Conservation (phyloP, 441 rosid genomes). For the Codiaeum variegatum region DNA sequence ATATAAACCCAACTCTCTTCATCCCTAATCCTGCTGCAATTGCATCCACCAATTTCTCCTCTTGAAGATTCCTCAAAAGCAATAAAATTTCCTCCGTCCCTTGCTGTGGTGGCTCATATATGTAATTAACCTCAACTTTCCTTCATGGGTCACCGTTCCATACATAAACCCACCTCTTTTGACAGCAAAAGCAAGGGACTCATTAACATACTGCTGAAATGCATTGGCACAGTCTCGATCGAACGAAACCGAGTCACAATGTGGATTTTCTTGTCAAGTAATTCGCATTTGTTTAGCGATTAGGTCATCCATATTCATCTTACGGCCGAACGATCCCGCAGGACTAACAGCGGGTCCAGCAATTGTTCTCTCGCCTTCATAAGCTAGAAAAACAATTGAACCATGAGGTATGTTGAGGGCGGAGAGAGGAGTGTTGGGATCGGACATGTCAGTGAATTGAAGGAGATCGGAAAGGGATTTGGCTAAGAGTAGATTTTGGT, state of each 20-base stretch:
- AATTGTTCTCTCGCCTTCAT: constrained; percentile 74
- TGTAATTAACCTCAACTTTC: constrained; percentile 73
- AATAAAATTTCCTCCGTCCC: constrained; percentile 60
- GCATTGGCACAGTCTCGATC: constrained; percentile 82
- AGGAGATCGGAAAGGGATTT: constrained; percentile 55
- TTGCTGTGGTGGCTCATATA: constrained; percentile 94
- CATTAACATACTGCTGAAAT: constrained; percentile 77
- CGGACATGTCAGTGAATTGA: constrained; percentile 63
- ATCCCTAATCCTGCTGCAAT: constrained; percentile 81
- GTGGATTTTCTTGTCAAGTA: constrained; percentile 74
- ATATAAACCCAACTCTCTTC: constrained; percentile 87
- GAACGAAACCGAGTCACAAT: constrained; percentile 78
- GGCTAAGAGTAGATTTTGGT: constrained; percentile 67
- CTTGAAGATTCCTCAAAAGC: constrained; percentile 62
- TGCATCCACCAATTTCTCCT: constrained; percentile 76
- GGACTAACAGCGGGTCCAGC: constrained; percentile 68
- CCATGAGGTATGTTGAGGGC: constrained; percentile 67
- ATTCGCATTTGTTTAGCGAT: constrained; percentile 91
- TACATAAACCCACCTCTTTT: constrained; percentile 91
- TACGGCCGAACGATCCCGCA: constrained; percentile 88
- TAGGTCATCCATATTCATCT: constrained; percentile 97
- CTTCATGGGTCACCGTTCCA: constrained; percentile 68
- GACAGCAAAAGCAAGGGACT: constrained; percentile 70
- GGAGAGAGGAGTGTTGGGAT: constrained; percentile 50
- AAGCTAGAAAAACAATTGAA: constrained; percentile 64